phyloP scores from a whole-genome alignment of 2,329 filamentous ascomycete species.

The Sporothrix brasiliensis region DNA sequence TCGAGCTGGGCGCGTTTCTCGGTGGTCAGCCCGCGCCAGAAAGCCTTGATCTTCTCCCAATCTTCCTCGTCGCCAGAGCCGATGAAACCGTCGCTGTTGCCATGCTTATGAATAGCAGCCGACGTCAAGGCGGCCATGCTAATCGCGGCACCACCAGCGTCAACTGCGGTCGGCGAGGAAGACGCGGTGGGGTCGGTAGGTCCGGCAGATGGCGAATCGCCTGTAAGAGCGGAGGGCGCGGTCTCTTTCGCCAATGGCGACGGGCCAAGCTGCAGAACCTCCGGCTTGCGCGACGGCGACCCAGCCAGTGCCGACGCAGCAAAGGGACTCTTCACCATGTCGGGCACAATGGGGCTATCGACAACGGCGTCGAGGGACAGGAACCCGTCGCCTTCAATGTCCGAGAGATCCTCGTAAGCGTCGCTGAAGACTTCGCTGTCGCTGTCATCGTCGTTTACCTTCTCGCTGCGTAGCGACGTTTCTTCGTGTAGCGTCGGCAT shows the following conservation, averaged over 20 bases:
- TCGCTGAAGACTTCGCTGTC: constrained; percentile 68
- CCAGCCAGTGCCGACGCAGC: constrained; percentile 13
- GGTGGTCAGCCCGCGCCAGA: constrained; percentile 67
- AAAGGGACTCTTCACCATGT: constrained; percentile 31
- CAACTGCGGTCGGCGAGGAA: neutral
- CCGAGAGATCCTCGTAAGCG: constrained; percentile 72
- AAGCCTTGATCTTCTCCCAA: constrained; percentile 70
- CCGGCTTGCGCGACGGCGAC: constrained; percentile 10
- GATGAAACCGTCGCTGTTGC: neutral
- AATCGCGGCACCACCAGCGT: neutral
- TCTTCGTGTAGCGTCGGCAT: constrained; percentile 44
- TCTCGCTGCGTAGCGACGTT: constrained; percentile 30
- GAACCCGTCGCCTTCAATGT: constrained; percentile 67
- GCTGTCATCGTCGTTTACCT: constrained; percentile 17
- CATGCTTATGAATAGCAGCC: constrained; percentile 9
- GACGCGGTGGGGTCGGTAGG: neutral
- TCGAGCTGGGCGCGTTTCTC: constrained; percentile 66
- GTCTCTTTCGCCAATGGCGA: constrained; percentile 17
- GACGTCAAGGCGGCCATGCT: constrained; percentile 17
- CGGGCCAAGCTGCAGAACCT: neutral
- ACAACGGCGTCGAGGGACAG: constrained; percentile 73
- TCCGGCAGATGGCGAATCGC: neutral
- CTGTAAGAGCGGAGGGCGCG: neutral
- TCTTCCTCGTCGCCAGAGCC: constrained; percentile 46
- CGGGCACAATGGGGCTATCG: constrained; percentile 55